phyloP scores from a whole-genome alignment of 1,284 basidiomycete species.

The Trametes hirsuta region DNA sequence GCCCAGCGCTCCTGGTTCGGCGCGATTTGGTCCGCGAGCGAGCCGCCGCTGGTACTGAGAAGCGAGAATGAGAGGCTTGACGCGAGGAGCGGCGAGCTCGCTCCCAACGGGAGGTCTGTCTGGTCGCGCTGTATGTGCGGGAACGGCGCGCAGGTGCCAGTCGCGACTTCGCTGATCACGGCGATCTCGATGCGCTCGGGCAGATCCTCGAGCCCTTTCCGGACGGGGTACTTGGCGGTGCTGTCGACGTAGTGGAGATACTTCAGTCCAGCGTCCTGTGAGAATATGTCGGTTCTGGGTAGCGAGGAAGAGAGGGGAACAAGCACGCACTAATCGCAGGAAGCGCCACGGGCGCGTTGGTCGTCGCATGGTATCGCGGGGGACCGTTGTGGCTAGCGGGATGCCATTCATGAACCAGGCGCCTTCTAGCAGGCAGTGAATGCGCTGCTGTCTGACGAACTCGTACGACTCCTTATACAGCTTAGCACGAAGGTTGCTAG shows the following conservation, averaged over 20 bases:
- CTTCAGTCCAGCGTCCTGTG: slow-evolving; percentile 74
- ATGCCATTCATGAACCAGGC: slow-evolving; percentile 88
- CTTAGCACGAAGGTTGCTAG: slow-evolving; percentile 82
- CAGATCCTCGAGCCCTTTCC: slow-evolving; percentile 83
- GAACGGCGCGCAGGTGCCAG: slow-evolving; percentile 75
- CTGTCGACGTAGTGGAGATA: slow-evolving; percentile 86
- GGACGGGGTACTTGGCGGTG: slow-evolving; percentile 73
- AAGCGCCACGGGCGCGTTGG: slow-evolving; percentile 76
- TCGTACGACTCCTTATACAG: slow-evolving; percentile 92
- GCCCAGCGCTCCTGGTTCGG: slow-evolving; percentile 86
- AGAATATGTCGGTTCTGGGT: slow-evolving; percentile 2
- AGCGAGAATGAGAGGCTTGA: slow-evolving; percentile 85
- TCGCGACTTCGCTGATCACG: slow-evolving; percentile 76
- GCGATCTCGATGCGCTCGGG: slow-evolving; percentile 85
- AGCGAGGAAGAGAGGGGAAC: not conserved
- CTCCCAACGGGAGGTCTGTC: slow-evolving; percentile 51
- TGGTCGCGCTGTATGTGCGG: slow-evolving; percentile 63
- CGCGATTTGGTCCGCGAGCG: slow-evolving; percentile 86
- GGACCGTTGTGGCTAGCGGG: slow-evolving; percentile 47
- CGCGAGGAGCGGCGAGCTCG: slow-evolving; percentile 52
- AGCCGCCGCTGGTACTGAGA: slow-evolving; percentile 71
- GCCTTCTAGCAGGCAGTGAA: slow-evolving; percentile 87
- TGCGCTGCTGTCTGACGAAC: slow-evolving; percentile 89
- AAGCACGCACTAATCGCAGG: slow-evolving; percentile 64
- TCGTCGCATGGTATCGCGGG: slow-evolving; percentile 56